Conservation (phyloP, 495 filamentous ascomycete genomes). For the Pyrenula aspistea region DNA sequence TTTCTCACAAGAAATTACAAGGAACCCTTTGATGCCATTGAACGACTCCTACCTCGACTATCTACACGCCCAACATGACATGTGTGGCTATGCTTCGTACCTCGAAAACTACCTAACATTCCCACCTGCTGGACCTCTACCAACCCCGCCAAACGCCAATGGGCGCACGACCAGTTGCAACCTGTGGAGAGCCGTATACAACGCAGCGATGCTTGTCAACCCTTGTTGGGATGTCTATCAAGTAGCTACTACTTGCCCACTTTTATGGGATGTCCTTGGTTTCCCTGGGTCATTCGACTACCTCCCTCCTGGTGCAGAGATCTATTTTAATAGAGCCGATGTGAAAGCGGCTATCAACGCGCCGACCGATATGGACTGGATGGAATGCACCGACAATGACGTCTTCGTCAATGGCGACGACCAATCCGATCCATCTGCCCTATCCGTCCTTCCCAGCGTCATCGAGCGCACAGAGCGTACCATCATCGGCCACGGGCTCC, state of each 20-base stretch:
- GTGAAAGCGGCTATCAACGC: constrained; percentile 67
- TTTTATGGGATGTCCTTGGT: constrained; percentile 61
- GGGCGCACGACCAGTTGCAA: constrained; percentile 32
- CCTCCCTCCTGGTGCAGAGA: constrained; percentile 36
- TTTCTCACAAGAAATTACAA: no score
- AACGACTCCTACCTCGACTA: constrained; percentile 52
- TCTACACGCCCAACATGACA: constrained; percentile 39
- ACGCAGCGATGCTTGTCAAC: constrained; percentile 48
- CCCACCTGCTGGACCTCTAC: constrained; percentile 51
- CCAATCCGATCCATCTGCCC: constrained; percentile 30
- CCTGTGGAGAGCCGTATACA: constrained; percentile 42
- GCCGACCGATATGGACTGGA: constrained; percentile 44
- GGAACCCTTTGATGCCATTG: constrained; percentile 48
- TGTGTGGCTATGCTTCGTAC: constrained; percentile 57
- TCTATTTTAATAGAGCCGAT: constrained; percentile 71
- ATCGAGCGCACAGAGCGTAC: constrained; percentile 61
- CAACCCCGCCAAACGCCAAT: constrained; percentile 20
- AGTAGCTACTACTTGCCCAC: constrained; percentile 60
- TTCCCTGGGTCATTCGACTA: constrained; percentile 48
- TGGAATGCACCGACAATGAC: constrained; percentile 35
- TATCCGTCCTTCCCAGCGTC: constrained; percentile 50
- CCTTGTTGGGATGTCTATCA: constrained; percentile 77
- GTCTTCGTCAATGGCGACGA: constrained; percentile 45
- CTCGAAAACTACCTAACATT: constrained; percentile 49
- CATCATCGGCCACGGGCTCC: constrained; percentile 52